Base-by-base conservation (phyloP, 148 eudicot species). In the Vaccinium vitisidaea region DNA sequence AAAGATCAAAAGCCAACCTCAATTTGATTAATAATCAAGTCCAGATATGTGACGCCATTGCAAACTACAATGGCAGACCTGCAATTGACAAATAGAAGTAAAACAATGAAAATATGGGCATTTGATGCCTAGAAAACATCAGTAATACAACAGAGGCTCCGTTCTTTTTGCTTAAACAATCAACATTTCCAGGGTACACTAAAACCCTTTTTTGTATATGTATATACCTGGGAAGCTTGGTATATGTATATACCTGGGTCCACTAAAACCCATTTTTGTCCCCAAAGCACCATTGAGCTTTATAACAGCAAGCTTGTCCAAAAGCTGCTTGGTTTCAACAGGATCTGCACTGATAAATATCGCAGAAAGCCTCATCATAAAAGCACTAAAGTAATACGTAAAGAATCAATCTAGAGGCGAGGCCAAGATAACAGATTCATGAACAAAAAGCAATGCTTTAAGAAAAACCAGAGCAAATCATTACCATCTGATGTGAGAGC, bases 271-370 rank as follows among this genome's bases (percentile, higher is more conserved):
- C 82, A 88, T 87, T 23, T 87, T 70, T 54, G 84, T 83, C 82
- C 89, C 93, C 78, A 85, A 36, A 80, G 54, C 77, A 79, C 83
- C 81, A 85, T 91, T 89, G 74, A 67, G 74, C 82, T 88, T 91
- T 65, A 91, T 32, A 27, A 91, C 89, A 19, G 85, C 93, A 87
- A 91, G 87, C 86, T 90, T 91, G 88, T 90, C 93, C 84, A 91
- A 54, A 25, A 87, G 86, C 82, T 79, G 71, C 86, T 90, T 90
- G 59, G 50, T 83, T 50, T 83, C 90, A 50, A 84, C 83, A 59
- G 85, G 80, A 86, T 88, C 93, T 91, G 91, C 87, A 87, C 39
- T 30, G 21, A 80, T 7, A 80, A 59, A 83, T 67, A 76, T 52
- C n/a, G 46, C 14, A 80, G 14, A 49, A 54, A 49, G 27, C 65